phyloP scores from a whole-genome alignment of 345 rosid genomes.

The Rhodamnia argentea region DNA sequence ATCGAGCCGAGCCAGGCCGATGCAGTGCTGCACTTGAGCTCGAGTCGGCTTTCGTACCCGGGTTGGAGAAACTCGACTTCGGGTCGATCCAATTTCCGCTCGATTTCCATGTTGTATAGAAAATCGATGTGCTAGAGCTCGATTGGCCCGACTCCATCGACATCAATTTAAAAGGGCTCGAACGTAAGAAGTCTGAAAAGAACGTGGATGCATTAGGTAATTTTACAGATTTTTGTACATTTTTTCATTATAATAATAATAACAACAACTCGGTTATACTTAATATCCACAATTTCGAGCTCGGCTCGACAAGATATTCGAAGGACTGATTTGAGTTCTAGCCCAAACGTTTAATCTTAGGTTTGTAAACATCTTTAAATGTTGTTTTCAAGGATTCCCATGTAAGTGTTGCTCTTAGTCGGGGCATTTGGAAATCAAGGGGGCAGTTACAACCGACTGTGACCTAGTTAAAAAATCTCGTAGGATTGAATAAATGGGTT shows the following conservation, averaged over 20 bases:
- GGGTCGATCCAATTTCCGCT: neutral
- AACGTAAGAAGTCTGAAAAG: accelerated
- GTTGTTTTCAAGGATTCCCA: neutral
- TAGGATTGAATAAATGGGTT: neutral
- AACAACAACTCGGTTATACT: too few relatives aligned
- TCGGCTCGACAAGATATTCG: accelerated
- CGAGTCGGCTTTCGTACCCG: neutral
- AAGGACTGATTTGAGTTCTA: neutral
- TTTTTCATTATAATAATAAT: neutral
- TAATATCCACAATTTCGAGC: neutral
- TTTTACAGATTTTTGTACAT: too few relatives aligned
- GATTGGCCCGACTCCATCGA: neutral
- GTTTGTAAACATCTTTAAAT: neutral
- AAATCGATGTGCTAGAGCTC: neutral
- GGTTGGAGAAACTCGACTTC: neutral
- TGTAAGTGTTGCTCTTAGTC: neutral
- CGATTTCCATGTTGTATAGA: neutral
- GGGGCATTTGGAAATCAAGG: neutral
- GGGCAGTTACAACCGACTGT: neutral
- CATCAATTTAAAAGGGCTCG: accelerated
- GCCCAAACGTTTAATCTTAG: neutral
- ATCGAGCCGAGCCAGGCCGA: neutral
- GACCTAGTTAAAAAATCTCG: neutral
- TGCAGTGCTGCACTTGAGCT: neutral
- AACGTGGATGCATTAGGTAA: neutral